Conservation (phyloP, 108 stramenopile species). For the Aureococcus anophagefferens region DNA sequence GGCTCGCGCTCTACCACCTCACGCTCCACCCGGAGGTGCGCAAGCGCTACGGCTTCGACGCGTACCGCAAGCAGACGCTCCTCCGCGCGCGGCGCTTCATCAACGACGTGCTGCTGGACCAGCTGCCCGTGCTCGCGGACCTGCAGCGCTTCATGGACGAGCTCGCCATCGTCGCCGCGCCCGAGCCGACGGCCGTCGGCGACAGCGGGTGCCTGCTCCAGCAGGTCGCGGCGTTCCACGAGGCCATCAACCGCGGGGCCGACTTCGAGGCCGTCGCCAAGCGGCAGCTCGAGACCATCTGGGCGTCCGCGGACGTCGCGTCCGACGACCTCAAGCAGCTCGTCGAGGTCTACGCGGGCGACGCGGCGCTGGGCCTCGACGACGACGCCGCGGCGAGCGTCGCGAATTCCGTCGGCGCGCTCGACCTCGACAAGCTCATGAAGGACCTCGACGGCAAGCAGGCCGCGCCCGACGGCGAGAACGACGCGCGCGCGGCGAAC, state of each 20-base stretch:
- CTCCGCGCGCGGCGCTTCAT: conserved; percentile 62
- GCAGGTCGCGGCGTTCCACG: conserved; percentile 22
- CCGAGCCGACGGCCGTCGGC: conserved; percentile 24
- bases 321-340: not conserved
- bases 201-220: conserved; percentile 14
- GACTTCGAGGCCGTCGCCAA: not conserved
- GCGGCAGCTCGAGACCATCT: not conserved
- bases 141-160: conserved; percentile 71
- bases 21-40: conserved; percentile 45
- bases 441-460: too few species aligned
- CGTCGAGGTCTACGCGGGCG: not conserved
- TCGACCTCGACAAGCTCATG: not conserved
- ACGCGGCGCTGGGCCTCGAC: not conserved
- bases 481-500: too few species aligned
- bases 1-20: conserved; percentile 66
- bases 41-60: conserved; percentile 58
- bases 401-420: not conserved
- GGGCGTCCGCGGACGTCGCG: not conserved
- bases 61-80: conserved; percentile 55
- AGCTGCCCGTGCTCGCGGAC: conserved; percentile 64
- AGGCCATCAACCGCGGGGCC: not conserved
- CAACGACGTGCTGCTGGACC: conserved; percentile 57
- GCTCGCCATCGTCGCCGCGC: conserved; percentile 57
- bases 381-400: not conserved
- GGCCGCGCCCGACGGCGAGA: too few species aligned